These are phyloP conservation scores for Datisca glomerata DNA, from an alignment of 306 rosid genomes.

Conservation along the genomic window DNA sequence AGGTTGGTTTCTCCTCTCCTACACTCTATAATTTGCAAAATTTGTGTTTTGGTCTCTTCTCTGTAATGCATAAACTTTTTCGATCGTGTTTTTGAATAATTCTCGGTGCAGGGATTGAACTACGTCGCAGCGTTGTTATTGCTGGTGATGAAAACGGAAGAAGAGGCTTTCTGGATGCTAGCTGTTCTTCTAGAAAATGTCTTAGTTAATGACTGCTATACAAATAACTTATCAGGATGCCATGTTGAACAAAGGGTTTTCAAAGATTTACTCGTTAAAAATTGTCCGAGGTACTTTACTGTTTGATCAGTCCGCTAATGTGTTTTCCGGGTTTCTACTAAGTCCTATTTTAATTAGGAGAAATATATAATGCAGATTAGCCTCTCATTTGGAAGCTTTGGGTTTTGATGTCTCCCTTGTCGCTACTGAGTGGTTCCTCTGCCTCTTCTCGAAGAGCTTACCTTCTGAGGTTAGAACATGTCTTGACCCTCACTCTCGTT, in stretches of 20 bases:
- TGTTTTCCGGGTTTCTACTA: conserved; percentile 15
- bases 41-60: not conserved
- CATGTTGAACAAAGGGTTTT: conserved; percentile 99
- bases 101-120: conserved; percentile 75
- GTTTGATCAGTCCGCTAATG: not conserved
- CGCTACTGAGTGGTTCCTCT: conserved; percentile 96
- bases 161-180: conserved; percentile 99
- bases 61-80: conserved; percentile 11
- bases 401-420: conserved; percentile 97
- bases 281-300: conserved; percentile 70
- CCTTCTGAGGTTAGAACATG: conserved; percentile 91
- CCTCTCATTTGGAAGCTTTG: conserved; percentile 71
- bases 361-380: conserved; percentile 55
- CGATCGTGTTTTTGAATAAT: conserved; percentile 7
- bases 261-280: conserved; percentile 66
- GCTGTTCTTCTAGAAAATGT: conserved; percentile 93
- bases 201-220: conserved; percentile 86
- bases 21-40: not conserved
- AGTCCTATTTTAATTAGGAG: conserved; percentile 8
- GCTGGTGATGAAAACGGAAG: conserved; percentile 97
- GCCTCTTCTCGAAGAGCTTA: conserved; percentile 86
- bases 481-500: not conserved
- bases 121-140: conserved; percentile 89
- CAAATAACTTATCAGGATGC: conserved; percentile 90
- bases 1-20: conserved; percentile 34